Conservation (phyloP, 768 basidiomycete species). For the Trametes gibbosa region DNA sequence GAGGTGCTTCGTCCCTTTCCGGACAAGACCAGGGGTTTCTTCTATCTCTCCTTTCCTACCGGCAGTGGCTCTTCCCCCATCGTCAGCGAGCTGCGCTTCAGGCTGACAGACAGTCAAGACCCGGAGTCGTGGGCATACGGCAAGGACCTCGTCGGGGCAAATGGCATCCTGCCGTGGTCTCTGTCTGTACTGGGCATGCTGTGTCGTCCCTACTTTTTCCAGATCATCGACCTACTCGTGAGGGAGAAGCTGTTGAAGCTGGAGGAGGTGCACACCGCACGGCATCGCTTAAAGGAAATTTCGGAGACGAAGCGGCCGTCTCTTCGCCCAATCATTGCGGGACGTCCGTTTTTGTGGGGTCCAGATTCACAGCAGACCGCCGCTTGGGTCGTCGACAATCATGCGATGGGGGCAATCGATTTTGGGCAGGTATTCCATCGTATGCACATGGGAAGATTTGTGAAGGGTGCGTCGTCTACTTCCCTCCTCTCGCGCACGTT, state of each 20-base stretch:
- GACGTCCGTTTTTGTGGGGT: no score
- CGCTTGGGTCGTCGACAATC: no score
- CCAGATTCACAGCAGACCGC: background rate
- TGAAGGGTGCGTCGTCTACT: no score
- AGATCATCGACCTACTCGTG: no score
- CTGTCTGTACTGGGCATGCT: no score
- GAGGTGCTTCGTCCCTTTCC: background rate
- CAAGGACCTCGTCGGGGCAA: background rate
- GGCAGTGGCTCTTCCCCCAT: background rate
- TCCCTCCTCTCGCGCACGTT: no score
- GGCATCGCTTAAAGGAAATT: background rate
- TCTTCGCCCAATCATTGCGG: background rate
- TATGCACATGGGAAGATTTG: no score
- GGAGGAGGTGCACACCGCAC: no score
- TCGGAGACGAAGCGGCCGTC: background rate
- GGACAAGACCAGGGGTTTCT: slow-evolving; percentile 2
- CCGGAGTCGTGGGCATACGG: background rate
- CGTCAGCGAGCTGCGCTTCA: background rate
- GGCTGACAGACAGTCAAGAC: background rate
- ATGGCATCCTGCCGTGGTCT: background rate
- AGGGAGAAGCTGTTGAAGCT: no score
- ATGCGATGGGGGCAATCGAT: no score
- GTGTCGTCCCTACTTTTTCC: no score
- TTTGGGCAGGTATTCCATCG: no score
- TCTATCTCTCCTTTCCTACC: background rate